Evolutionary conservation across 805 yeast genomes (phyloP), one percentile per base, ranked within the genome.

Genomic region (Cyberlindnera suaveolens): DNA sequence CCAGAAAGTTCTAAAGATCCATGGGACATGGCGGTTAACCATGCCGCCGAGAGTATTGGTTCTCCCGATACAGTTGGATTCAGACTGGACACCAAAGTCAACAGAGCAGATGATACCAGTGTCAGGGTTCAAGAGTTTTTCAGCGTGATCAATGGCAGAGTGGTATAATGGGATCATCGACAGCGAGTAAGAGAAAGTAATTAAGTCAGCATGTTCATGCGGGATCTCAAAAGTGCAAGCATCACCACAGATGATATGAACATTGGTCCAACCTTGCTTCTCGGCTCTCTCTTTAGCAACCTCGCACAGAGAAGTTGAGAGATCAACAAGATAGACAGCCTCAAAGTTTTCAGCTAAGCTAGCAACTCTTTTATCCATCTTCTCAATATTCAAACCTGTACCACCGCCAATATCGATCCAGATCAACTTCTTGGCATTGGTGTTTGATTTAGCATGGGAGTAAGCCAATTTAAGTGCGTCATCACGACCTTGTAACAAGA

Each of bases 371-470:
- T 67, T 58, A 58, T 82, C 68, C 95, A 85, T 85, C 53, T 74
- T 71, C 62, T 85, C 93, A 54, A 85, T 81, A 64, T 85, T 85
- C 62, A 79, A 71, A 38, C 95, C 95, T 6, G 95, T 85, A 19
- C 95, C 95, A 29, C 95, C 95, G 40, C 95, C 95, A 56, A 86
- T 75, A 58, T 83, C 90, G 39, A 83, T 70, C 90, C 90, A 83
- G 36, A 82, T 78, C 36, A 82, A 63, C 40, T 72, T 71, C 34
- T 60, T 49, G 2, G 41, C 23, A 14, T 47, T 44, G 7, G 34
- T 39, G 39, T 49, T 59, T 6, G 57, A 47, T 37, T 48, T 57
- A 31, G 82, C 62, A 60, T 84, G 89, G 20, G 81, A 61, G 27
- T 68, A 71, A 1, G 85, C 84, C 45, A 83, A 60, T 40, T 69